phyloP scores from a whole-genome alignment of 2,329 filamentous ascomycete species.

The Cladobotryum protrusum region DNA sequence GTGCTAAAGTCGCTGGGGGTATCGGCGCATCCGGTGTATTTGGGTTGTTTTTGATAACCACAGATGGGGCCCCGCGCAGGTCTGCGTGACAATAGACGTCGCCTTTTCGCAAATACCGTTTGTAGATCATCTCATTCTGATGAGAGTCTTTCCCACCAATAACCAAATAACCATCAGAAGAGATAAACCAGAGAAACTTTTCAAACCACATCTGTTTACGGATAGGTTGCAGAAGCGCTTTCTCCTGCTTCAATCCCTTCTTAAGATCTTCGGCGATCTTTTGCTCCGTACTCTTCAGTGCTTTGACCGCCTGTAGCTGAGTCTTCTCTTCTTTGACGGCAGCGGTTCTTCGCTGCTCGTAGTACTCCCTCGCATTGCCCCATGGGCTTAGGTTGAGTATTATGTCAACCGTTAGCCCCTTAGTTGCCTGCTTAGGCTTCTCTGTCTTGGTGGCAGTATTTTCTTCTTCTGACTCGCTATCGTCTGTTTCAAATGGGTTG shows the following conservation, averaged over 20 bases:
- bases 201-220: constrained; percentile 91
- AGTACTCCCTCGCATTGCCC: constrained; percentile 87
- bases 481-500: constrained; percentile 58
- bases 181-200: constrained; percentile 94
- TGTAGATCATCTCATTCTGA: constrained; percentile 90
- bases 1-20: constrained; percentile 81
- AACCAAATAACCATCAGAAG: constrained; percentile 89
- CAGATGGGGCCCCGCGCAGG: constrained; percentile 72
- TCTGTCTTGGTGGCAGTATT: constrained; percentile 25
- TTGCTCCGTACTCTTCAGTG: constrained; percentile 81
- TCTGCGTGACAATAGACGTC: constrained; percentile 92
- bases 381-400: constrained; percentile 77
- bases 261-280: constrained; percentile 83
- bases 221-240: constrained; percentile 75
- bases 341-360: constrained; percentile 78
- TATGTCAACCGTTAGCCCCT: constrained; percentile 68
- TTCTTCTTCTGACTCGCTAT: constrained; percentile 43
- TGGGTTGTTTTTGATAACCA: constrained; percentile 84
- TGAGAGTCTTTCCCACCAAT: constrained; percentile 81
- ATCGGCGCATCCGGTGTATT: constrained; percentile 76
- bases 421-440: constrained; percentile 41
- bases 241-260: constrained; percentile 86
- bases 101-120: constrained; percentile 75
- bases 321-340: constrained; percentile 87
- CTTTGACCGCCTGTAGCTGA: constrained; percentile 69